A percentile compares a stretch with the other conserved stretches of the same genome.
Conservation (phyloP, 305 asterid species). For the Plantago lanceolata region DNA sequence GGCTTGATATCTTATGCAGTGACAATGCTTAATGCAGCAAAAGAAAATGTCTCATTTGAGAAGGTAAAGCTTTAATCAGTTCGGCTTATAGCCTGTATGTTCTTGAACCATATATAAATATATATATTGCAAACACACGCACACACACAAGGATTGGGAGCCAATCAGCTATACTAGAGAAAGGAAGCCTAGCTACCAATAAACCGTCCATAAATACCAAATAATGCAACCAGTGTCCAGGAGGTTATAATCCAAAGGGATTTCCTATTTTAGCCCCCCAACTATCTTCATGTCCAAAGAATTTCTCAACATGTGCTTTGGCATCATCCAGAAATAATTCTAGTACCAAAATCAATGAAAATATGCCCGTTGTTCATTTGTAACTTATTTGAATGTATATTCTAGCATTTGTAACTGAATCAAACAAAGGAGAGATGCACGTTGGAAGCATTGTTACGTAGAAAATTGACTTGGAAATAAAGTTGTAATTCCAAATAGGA, state of each 20-base stretch:
- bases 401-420: conserved; percentile 10
- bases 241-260: too few species aligned
- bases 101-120: not conserved
- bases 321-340: too few species aligned
- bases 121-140: too few species aligned
- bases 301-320: too few species aligned
- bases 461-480: not conserved
- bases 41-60: conserved; percentile 80
- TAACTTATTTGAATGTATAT: conserved; percentile 4
- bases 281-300: too few species aligned
- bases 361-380: conserved; percentile 5
- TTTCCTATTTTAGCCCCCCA: too few species aligned
- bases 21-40: conserved; percentile 81
- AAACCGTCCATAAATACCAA: too few species aligned
- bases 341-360: too few species aligned
- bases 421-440: conserved; percentile 5
- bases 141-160: too few species aligned
- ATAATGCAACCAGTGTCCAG: too few species aligned
- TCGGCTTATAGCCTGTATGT: conserved; percentile 15
- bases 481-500: conserved; percentile 6
- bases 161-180: too few species aligned
- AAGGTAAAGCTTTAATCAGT: conserved; percentile 48
- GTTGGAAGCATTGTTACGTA: conserved; percentile 12
- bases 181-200: too few species aligned
- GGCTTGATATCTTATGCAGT: conserved; percentile 94